Evolutionary conservation across 2,329 filamentous ascomycete genomes (phyloP), one percentile per base, ranked within the genome.

Genomic region (Ophiostoma populinum): DNA sequence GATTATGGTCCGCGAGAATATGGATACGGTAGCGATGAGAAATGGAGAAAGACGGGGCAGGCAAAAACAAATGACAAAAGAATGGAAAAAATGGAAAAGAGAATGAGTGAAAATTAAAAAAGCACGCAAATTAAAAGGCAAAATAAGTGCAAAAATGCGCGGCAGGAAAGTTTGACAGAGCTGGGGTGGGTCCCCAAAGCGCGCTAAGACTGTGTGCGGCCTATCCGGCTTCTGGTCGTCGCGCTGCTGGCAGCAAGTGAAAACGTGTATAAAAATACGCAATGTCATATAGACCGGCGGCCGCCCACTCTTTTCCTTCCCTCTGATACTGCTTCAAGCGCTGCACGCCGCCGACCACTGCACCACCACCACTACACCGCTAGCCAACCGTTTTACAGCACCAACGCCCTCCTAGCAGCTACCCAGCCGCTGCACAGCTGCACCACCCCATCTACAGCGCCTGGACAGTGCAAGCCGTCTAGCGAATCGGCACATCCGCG

Each of bases 251-350:
- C 25, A 33, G 32, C 18, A 31, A 42, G 35, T 35, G 35, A 41
- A 41, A 44, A 40, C 43, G 47, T 47, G 46, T 50, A 49, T 49
- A 50, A 49, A 50, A 48, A 48, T 48, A 49, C 43, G 41, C 40
- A 42, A 38, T 43, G 40, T 46, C 45, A 47, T 49, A 49, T 49
- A 48, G 46, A 47, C 43, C 42, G 38, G 31, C 43, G 40, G 29
- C 41, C 36, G 41, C 44, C 43, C 46, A 46, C 42, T 42, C 42
- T 46, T 45, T 29, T 31, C 34, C 35, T 35, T 33, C 12, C 20
- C 25, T 35, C 35, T 32, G 38, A 31, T 35, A 29, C 34, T 35
- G 34, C 31, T 30, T n/a, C n/a, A n/a, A n/a, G n/a, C n/a, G n/a
- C n/a, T n/a, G n/a, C n/a, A n/a, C n/a, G n/a, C n/a, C n/a, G n/a